Evolutionary conservation across 2,329 filamentous ascomycete genomes (phyloP).

Genomic region (Colletotrichum tabaci): DNA sequence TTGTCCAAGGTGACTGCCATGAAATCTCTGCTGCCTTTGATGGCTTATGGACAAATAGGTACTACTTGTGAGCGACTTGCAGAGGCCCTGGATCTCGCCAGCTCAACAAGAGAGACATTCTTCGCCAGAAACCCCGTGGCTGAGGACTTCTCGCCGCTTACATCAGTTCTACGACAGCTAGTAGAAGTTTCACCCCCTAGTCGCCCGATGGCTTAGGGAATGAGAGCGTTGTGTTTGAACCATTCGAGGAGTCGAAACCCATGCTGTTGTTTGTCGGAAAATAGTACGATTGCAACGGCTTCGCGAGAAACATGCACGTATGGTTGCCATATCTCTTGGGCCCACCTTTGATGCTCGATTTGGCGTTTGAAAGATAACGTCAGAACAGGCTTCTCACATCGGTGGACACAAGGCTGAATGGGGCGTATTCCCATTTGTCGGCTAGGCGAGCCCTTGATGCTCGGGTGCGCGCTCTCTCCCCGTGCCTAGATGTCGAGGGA

Average conservation of each 20-base stretch:
- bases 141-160: background rate
- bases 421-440: background rate
- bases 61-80: background rate
- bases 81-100: background rate
- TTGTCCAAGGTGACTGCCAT: background rate
- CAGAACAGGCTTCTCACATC: too few relatives aligned
- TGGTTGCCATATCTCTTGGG: background rate
- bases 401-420: background rate
- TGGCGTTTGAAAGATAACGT: background rate
- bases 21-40: constrained; percentile 6
- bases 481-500: background rate
- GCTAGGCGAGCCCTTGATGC: background rate
- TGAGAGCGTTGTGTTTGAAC: background rate
- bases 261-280: background rate
- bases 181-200: background rate
- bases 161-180: background rate
- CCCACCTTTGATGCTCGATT: background rate
- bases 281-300: background rate
- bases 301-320: too few relatives aligned
- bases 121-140: constrained; percentile 16
- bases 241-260: background rate
- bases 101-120: background rate
- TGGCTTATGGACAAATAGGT: background rate
- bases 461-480: background rate
- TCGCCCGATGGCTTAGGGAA: background rate